Evolutionary conservation across 1,139 yeast genomes (phyloP), one percentile per base, ranked within the genome.

Genomic region (Blastobotrys ciferrii): DNA sequence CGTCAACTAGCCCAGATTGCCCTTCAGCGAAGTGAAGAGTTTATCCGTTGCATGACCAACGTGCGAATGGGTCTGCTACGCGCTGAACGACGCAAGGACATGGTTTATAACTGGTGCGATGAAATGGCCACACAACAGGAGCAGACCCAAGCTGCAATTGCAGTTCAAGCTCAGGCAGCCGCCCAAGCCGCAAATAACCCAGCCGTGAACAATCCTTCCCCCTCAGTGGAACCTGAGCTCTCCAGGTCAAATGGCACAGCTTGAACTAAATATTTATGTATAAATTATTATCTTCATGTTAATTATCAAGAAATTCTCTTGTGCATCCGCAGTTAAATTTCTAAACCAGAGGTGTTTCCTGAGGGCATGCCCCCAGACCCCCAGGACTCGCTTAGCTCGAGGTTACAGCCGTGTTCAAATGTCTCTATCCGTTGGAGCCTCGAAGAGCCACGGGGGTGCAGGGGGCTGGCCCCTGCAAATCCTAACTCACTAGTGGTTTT

Each of bases 1-100:
- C 70, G 88, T 50, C 87, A 83, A 61, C 65, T 82, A 50, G 74
- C 84, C 2, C 88, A 83, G 56, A 80, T 84, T 43, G 86, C 86
- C 0, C 69, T 88, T 45, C 98, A 92, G 68, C 76, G 97, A 62
- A 88, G 88, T 60, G 91, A 87, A 63, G 98, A 92, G 66, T 91
- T 85, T 64, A 84, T 89, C 48, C 77, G 94, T 60, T 86, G 89
- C 55, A 72, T 92, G 64, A 73, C 80, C 19, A 78, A 75, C 38
- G 77, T 92, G 42, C 76, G 97, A 56, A 77, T 77, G 59, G 94
- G 91, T 1, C 71, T 91, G 20, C 80, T 86, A 32, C 77, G 87
- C 57, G 92, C 96, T 0, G 88, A 86, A 58, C 71, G 92, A 51
- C 75, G 85, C 57, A 84, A 86, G 58, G 76, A 76, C 46, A 80